Conservation (phyloP, 2,329 filamentous ascomycete species). For the Aotearoamyces nothofagi region DNA sequence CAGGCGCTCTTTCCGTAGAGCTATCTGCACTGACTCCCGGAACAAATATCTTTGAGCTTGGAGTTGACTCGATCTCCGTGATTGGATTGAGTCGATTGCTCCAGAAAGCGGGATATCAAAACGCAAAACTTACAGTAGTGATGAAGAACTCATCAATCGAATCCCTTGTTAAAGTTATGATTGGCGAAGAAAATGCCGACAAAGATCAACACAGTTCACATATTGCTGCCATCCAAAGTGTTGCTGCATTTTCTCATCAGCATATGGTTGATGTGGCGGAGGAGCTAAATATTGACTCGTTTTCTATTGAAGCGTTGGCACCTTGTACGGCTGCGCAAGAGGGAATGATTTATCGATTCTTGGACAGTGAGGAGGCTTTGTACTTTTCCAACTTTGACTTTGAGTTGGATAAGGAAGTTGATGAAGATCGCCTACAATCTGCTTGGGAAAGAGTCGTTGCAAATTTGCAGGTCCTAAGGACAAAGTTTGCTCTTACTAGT, state of each 20-base stretch:
- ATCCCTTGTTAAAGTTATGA: constrained; percentile 25
- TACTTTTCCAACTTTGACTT: constrained; percentile 73
- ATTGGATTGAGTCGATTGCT: constrained; percentile 53
- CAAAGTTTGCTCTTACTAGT: constrained; percentile 54
- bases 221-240: constrained; percentile 22
- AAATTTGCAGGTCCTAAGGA: constrained; percentile 51
- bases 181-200: constrained; percentile 3
- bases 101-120: constrained; percentile 42
- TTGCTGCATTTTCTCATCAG: constrained; percentile 23
- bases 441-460: constrained; percentile 42
- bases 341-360: constrained; percentile 63
- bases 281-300: constrained; percentile 31
- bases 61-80: constrained; percentile 76
- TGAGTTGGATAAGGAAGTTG: constrained; percentile 28
- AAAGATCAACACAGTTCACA: constrained; percentile 9
- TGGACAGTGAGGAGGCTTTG: constrained; percentile 36
- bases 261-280: constrained; percentile 21
- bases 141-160: constrained; percentile 43
- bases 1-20: constrained; percentile 20
- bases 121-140: constrained; percentile 48
- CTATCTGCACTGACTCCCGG: constrained; percentile 28
- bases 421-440: constrained; percentile 29
- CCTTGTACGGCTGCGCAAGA: constrained; percentile 80
- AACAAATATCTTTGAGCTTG: constrained; percentile 70
- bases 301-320: constrained; percentile 54